Percentiles rank a stretch among this genome's conserved stretches.
phyloP scores from a whole-genome alignment of 73 alveolate genomes.

The Paramecium primaurelia region DNA sequence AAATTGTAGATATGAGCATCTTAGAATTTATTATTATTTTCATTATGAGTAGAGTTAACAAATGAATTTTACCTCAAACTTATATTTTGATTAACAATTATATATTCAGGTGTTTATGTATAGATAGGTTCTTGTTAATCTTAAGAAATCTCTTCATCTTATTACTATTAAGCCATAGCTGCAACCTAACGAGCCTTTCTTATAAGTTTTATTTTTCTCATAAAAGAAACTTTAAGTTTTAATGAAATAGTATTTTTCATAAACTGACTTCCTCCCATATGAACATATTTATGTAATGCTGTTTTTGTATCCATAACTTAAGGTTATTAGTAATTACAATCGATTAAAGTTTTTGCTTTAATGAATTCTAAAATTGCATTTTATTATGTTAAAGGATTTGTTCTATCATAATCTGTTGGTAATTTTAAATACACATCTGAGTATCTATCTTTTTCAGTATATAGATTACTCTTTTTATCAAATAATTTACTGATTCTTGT shows the following conservation, averaged over 20 bases:
- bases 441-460: background rate
- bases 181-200: background rate
- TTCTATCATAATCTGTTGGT: constrained; percentile 28
- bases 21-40: background rate
- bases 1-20: background rate
- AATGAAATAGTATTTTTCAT: background rate
- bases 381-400: background rate
- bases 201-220: background rate
- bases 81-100: background rate
- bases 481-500: background rate
- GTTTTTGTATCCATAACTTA: background rate
- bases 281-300: background rate
- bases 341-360: background rate
- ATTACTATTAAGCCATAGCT: background rate
- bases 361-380: background rate
- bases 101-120: background rate
- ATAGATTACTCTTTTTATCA: background rate
- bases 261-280: background rate
- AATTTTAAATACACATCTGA: background rate
- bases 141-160: background rate
- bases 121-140: background rate
- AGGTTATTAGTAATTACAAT: background rate
- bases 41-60: background rate
- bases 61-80: background rate
- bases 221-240: background rate